phyloP scores from a whole-genome alignment of 2,329 filamentous ascomycete species.

The Ophiostoma perfectum region DNA sequence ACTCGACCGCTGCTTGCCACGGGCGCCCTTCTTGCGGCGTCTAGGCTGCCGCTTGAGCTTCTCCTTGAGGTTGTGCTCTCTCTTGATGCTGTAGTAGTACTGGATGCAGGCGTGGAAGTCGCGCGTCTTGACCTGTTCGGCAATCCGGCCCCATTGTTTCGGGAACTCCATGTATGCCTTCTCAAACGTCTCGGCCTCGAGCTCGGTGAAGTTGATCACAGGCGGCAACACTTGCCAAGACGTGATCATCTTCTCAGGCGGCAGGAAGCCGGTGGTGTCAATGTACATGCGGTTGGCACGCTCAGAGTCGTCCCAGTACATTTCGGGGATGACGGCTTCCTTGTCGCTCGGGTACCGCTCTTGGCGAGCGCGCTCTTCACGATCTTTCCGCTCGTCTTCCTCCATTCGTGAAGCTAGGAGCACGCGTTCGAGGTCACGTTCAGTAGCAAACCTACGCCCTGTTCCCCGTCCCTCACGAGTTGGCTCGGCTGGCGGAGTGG shows the following conservation, averaged over 20 bases:
- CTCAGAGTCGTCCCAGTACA: conserved; percentile 59
- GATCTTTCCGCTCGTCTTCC: conserved; percentile 64
- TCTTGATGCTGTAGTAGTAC: conserved; percentile 79
- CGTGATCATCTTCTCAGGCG: conserved; percentile 61
- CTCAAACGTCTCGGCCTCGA: conserved; percentile 66
- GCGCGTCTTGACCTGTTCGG: conserved; percentile 59
- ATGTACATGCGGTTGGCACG: conserved; percentile 54
- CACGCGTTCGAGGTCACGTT: conserved; percentile 67
- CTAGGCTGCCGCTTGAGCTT: conserved; percentile 62
- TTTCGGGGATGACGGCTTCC: conserved; percentile 67
- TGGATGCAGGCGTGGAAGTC: conserved; percentile 77
- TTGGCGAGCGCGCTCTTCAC: conserved; percentile 58
- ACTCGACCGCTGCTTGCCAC: conserved; percentile 56
- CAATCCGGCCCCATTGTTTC: conserved; percentile 78
- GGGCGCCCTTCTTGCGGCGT: conserved; percentile 50
- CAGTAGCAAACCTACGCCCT: conserved; percentile 58
- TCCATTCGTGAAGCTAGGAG: conserved; percentile 66
- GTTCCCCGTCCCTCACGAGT: conserved; percentile 52
- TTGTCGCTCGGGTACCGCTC: conserved; percentile 69
- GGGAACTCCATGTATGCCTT: conserved; percentile 68
- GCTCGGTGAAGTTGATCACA: conserved; percentile 66
- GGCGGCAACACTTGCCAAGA: conserved; percentile 68
- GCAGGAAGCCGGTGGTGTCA: conserved; percentile 60
- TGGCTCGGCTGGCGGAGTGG: conserved; percentile 37
- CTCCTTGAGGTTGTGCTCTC: conserved; percentile 69